phyloP scores from a whole-genome alignment of 1,284 basidiomycete species.

The Melampsora occidentalis region DNA sequence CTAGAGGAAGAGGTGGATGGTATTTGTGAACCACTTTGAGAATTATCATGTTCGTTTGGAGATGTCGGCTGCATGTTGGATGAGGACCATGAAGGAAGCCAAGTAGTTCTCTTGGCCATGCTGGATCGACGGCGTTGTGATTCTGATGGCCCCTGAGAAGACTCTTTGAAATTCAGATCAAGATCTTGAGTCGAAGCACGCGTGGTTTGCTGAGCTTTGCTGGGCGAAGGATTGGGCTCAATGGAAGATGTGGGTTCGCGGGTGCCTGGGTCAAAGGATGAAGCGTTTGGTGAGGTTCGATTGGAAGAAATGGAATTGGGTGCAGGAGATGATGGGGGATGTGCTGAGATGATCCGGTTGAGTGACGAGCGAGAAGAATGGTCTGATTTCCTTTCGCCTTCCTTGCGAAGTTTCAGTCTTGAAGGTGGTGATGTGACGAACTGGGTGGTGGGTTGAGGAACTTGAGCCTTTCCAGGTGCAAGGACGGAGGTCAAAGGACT shows the following conservation, averaged over 20 bases:
- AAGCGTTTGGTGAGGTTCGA: background rate
- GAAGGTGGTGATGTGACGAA: background rate
- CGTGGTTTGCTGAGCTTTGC: background rate
- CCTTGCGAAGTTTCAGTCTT: background rate
- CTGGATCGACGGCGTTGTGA: background rate
- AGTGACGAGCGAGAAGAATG: background rate
- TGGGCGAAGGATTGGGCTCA: too few relatives aligned
- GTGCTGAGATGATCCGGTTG: constrained; percentile 2
- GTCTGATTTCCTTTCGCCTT: background rate
- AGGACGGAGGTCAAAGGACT: background rate
- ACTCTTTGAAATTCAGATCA: background rate
- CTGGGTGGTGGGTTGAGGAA: constrained; percentile 6
- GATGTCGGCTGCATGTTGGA: background rate
- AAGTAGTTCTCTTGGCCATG: constrained; percentile 1
- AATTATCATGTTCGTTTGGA: background rate
- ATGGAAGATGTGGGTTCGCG: background rate
- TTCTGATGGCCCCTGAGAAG: background rate
- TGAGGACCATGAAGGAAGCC: background rate
- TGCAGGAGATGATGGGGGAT: background rate
- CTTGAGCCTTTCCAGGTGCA: constrained; percentile 3
- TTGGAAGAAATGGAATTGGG: background rate
- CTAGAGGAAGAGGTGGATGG: background rate
- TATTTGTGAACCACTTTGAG: background rate
- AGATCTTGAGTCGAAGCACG: background rate
- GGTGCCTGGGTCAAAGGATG: background rate